A percentile compares a stretch with the other conserved stretches of the same genome.
Evolutionary conservation across 495 filamentous ascomycete species (phyloP).

Genomic region (Hypomontagnella monticulosa): DNA sequence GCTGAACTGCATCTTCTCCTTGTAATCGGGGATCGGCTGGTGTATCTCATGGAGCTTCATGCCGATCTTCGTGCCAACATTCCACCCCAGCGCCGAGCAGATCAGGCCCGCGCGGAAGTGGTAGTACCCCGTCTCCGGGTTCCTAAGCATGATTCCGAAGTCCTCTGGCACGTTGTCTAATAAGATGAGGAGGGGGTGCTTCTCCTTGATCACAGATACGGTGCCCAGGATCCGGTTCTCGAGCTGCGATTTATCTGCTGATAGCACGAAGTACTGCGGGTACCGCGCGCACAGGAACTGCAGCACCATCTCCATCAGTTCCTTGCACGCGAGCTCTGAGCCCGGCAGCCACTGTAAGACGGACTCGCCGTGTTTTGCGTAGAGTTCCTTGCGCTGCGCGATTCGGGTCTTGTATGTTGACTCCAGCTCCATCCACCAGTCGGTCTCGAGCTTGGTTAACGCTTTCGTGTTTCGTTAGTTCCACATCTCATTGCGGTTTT

Average conservation of each 20-base stretch:
- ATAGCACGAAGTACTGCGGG: constrained; percentile 78
- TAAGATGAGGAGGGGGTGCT: constrained; percentile 76
- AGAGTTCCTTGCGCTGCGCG: constrained; percentile 75
- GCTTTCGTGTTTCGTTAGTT: constrained; percentile 57
- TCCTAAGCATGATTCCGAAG: constrained; percentile 81
- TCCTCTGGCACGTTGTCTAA: constrained; percentile 90
- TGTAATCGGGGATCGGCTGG: constrained; percentile 82
- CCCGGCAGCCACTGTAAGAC: constrained; percentile 80
- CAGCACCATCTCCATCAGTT: constrained; percentile 89
- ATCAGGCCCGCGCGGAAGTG: constrained; percentile 81
- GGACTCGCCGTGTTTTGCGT: constrained; percentile 66
- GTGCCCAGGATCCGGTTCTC: constrained; percentile 76
- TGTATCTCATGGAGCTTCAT: constrained; percentile 79
- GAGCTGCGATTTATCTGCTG: constrained; percentile 66
- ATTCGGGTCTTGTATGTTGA: constrained; percentile 76
- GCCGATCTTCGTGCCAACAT: constrained; percentile 78
- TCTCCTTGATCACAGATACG: constrained; percentile 67
- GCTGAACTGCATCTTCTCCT: constrained; percentile 87
- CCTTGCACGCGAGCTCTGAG: constrained; percentile 83
- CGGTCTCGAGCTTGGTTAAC: constrained; percentile 78
- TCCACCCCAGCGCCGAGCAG: constrained; percentile 86
- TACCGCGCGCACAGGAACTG: constrained; percentile 84
- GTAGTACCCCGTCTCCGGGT: constrained; percentile 77
- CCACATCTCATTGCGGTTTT: background rate
- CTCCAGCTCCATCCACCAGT: constrained; percentile 94